phyloP scores from a whole-genome alignment of 2,329 filamentous ascomycete species.

The Zopfia rhizophila region DNA sequence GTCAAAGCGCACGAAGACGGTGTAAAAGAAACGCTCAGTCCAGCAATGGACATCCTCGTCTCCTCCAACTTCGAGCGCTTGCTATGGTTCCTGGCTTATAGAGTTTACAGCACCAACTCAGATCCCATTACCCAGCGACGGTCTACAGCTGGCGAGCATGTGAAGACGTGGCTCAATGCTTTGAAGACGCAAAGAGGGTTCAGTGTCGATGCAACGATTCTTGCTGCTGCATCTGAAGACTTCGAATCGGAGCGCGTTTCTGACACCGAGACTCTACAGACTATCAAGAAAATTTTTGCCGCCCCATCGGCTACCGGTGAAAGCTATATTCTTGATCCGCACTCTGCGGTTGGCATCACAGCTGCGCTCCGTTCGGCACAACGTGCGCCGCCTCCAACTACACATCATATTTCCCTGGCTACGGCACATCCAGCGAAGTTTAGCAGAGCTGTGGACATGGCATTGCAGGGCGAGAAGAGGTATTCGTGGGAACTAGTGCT shows the following conservation, averaged over 20 bases:
- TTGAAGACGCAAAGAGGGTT: constrained; percentile 87
- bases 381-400: constrained; percentile 59
- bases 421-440: constrained; percentile 99
- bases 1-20: constrained; percentile 73
- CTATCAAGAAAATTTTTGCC: constrained; percentile 60
- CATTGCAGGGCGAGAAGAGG: constrained; percentile 74
- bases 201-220: constrained; percentile 77
- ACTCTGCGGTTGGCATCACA: constrained; percentile 86
- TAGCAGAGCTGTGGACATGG: constrained; percentile 81
- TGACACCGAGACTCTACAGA: constrained; percentile 62
- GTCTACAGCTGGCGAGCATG: constrained; percentile 73
- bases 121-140: constrained; percentile 55
- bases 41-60: constrained; percentile 97
- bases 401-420: constrained; percentile 82
- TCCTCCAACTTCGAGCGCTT: constrained; percentile 97
- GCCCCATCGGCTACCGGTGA: constrained; percentile 56
- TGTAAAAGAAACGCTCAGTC: constrained; percentile 90
- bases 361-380: constrained; percentile 76
- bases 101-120: constrained; percentile 52
- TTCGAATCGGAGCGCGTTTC: constrained; percentile 82
- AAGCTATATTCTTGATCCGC: constrained; percentile 89
- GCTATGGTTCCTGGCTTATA: constrained; percentile 88
- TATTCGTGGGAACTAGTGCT: constrained; percentile 84
- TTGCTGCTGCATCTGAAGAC: constrained; percentile 74
- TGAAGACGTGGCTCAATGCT: constrained; percentile 79